Conservation (phyloP, 768 basidiomycete genomes). For the Agaricus sinodeliciosus region DNA sequence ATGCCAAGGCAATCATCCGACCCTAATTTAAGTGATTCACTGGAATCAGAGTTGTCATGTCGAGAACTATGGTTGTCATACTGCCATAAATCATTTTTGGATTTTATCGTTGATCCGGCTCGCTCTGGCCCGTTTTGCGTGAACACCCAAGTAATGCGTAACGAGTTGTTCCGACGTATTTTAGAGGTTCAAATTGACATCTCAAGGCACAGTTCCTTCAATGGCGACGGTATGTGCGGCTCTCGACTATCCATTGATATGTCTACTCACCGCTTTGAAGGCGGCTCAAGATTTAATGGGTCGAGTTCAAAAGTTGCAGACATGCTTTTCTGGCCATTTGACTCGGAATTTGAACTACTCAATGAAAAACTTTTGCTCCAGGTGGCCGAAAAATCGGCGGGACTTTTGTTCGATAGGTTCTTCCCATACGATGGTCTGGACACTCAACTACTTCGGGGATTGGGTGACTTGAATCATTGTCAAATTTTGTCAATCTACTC, state of each 20-base stretch:
- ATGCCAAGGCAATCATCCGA: background rate
- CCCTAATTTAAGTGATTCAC: background rate
- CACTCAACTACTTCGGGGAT: background rate
- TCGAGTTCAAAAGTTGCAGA: background rate
- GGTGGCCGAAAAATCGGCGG: background rate
- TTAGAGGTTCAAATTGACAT: background rate
- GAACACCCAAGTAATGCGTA: background rate
- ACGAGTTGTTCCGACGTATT: background rate
- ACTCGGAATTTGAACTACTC: background rate
- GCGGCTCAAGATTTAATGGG: no score
- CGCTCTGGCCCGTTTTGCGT: background rate
- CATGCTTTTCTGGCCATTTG: background rate
- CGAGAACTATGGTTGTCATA: background rate
- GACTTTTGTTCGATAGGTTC: background rate
- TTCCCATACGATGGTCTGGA: background rate
- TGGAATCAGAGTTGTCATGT: background rate
- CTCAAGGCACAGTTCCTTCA: background rate
- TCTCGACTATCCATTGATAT: no score
- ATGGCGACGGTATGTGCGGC: background rate
- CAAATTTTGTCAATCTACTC: background rate
- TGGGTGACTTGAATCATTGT: background rate
- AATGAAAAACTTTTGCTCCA: background rate
- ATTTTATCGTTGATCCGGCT: background rate
- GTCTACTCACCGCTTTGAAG: background rate
- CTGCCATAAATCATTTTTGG: background rate